phyloP scores from a whole-genome alignment of 2,329 filamentous ascomycete genomes.

The Hypoxylon sp. region DNA sequence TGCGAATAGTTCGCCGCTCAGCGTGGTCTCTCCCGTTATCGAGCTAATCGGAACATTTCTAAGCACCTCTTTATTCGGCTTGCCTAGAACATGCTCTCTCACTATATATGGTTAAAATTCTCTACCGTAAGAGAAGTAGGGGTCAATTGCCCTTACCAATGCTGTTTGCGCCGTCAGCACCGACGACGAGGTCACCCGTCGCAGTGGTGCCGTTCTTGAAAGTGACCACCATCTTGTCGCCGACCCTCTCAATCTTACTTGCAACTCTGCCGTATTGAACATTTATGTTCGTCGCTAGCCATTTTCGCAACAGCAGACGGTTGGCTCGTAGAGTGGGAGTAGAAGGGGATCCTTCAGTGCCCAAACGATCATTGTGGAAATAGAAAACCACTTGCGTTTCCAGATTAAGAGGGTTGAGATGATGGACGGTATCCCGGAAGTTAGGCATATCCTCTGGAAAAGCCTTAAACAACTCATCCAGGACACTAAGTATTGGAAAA shows the following conservation, averaged over 20 bases:
- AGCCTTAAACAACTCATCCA: constrained; percentile 39
- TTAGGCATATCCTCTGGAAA: constrained; percentile 47
- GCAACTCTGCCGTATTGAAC: constrained; percentile 46
- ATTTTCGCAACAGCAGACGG: constrained; percentile 43
- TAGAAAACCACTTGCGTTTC: constrained; percentile 40
- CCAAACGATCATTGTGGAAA: constrained; percentile 37
- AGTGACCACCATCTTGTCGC: constrained; percentile 39
- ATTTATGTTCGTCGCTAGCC: constrained; percentile 44
- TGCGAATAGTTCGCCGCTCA: constrained; percentile 43
- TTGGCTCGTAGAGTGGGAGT: constrained; percentile 43
- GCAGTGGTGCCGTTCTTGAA: constrained; percentile 47
- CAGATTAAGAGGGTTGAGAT: constrained; percentile 39
- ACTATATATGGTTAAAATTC: constrained; percentile 27
- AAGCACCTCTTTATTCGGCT: constrained; percentile 41
- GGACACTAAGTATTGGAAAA: constrained; percentile 23
- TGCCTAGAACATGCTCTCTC: constrained; percentile 43
- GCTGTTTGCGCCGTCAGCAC: constrained; percentile 48
- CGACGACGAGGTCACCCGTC: constrained; percentile 48
- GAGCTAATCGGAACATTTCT: constrained; percentile 45
- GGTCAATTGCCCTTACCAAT: constrained; percentile 28
- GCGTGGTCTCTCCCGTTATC: constrained; percentile 43
- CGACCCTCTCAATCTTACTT: constrained; percentile 38
- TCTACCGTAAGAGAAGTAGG: no score
- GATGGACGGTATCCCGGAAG: constrained; percentile 36
- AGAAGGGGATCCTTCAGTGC: constrained; percentile 34